Evolutionary conservation across 2,329 filamentous ascomycete genomes (phyloP), one percentile per base, ranked within the genome.

Genomic region (Alternaria sp.): DNA sequence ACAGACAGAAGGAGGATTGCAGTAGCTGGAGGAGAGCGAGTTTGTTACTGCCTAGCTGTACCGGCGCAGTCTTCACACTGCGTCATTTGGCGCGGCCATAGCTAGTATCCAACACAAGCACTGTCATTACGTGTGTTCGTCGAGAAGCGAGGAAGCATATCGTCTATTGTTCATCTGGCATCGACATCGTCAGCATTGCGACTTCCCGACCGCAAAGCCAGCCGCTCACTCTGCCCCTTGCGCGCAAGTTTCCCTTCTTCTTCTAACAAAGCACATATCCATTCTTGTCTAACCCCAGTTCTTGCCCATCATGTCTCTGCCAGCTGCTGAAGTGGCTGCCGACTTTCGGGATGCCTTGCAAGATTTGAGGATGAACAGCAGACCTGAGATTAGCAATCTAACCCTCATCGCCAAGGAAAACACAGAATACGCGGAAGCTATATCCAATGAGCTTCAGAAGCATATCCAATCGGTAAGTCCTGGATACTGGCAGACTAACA

Each of bases 351-450:
- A 93, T 75, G 95, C 94, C 55, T 84, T 99, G 77, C 92, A 96
- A 81, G 94, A 97, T 80, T 85, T 99, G 74, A 92, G 91, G 67
- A 87, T 89, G 77, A 97, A 97, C 82, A 92, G 93, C 81, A 90
- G 93, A 75, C 93, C 93, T 80, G 94, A 98, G 81, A 99, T 99
- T 79, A 94, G 91, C 85, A 98, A 96, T 81, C 82, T 99, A 81
- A 99, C 95, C 64, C 89, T 97, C 78, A 98, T 99, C 81, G 95
- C 95, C 61, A 93, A 96, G 79, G 95, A 99, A 80, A 97, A 96
- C 75, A 97, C 94, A 67, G 93, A 96, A 80, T 91, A 97, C 83
- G 95, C 95, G 36, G 88, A 96, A 79, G 92, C 91, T 67, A 98
- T 99, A 73, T 94, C 95, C 18, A 89, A 92, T 73, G 92, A 92